phyloP scores from a whole-genome alignment of 1,284 basidiomycete genomes.

The Apiotrichum sp. region DNA sequence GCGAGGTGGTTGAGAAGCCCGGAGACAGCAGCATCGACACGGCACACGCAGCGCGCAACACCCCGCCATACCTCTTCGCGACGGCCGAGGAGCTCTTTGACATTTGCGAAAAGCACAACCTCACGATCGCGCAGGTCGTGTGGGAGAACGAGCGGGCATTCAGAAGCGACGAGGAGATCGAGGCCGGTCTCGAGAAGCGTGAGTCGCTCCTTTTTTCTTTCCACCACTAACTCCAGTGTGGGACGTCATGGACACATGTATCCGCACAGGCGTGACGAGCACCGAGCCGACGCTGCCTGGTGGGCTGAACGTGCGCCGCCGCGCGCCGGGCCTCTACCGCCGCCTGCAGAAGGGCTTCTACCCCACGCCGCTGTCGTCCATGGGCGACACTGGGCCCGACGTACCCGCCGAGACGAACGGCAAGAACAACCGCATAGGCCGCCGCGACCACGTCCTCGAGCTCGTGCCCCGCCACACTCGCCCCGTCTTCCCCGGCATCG shows the following conservation, averaged over 20 bases:
- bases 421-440: conserved; percentile 18
- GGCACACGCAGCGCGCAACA: not conserved
- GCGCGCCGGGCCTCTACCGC: conserved; percentile 78
- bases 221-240: conserved; percentile 59
- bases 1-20: not conserved
- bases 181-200: conserved; percentile 56
- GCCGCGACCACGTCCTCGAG: conserved; percentile 64
- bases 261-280: conserved; percentile 76
- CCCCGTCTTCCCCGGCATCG: conserved; percentile 73
- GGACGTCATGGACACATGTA: conserved; percentile 90
- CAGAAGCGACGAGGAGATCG: conserved; percentile 67
- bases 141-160: conserved; percentile 89
- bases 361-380: conserved; percentile 21
- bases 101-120: conserved; percentile 50
- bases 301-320: conserved; percentile 66
- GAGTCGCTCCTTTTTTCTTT: not conserved
- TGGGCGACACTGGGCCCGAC: conserved; percentile 19
- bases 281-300: conserved; percentile 74
- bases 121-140: conserved; percentile 90
- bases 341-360: conserved; percentile 67
- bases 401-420: not conserved
- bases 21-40: conserved; percentile 3
- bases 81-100: conserved; percentile 24
- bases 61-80: conserved; percentile 55
- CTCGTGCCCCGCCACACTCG: conserved; percentile 66